Evolutionary conservation across 2,329 filamentous ascomycete genomes (phyloP).

Genomic region (Alternaria viburni): DNA sequence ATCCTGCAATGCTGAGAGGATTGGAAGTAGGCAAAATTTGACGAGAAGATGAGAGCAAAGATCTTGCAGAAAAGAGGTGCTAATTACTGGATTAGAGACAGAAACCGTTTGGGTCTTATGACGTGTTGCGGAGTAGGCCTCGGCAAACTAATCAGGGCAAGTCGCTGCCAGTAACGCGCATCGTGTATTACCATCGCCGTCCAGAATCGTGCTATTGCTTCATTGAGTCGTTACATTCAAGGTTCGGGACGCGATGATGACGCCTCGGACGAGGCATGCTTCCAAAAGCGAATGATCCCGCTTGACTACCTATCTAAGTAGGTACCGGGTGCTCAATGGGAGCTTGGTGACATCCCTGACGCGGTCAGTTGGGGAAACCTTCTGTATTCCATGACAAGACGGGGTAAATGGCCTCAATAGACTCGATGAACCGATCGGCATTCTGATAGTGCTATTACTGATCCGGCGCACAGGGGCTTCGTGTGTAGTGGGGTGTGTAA

Average conservation of each 20-base stretch:
- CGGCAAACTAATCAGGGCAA: background rate
- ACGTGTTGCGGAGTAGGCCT: background rate
- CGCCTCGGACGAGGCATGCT: background rate
- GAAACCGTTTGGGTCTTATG: background rate
- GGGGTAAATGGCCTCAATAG: background rate
- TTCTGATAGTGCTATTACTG: background rate
- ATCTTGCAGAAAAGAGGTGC: background rate
- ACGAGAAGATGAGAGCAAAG: background rate
- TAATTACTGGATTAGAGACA: background rate
- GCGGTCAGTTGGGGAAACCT: background rate
- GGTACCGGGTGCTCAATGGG: background rate
- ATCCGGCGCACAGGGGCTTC: background rate
- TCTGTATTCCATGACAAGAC: background rate
- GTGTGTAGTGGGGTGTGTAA: background rate
- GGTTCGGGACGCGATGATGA: background rate
- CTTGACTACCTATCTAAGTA: background rate
- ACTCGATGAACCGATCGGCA: background rate
- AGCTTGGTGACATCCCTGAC: background rate
- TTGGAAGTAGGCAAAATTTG: background rate
- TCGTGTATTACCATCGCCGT: background rate
- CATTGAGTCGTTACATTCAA: background rate
- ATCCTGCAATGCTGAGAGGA: background rate
- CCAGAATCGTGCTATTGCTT: background rate
- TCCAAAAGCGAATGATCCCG: background rate
- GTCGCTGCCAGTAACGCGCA: background rate